These are phyloP conservation scores for Diaporthe vexans DNA, from an alignment of 2,329 filamentous ascomycete genomes.

Conservation along the genomic window DNA sequence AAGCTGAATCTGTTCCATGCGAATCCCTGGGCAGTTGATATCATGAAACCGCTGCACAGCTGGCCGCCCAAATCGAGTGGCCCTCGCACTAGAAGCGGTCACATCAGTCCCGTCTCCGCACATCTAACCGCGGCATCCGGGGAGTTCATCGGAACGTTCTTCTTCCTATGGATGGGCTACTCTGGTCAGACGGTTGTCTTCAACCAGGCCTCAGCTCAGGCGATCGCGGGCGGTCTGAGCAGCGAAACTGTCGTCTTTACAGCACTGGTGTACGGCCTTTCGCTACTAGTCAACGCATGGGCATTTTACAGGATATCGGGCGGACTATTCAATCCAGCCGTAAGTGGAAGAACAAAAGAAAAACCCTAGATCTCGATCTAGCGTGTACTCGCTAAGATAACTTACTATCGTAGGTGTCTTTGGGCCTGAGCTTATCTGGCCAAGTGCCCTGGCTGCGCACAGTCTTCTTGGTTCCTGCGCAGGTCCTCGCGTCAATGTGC, in stretches of 20 bases:
- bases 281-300: slow-evolving; percentile 63
- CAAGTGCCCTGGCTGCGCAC: slow-evolving; percentile 62
- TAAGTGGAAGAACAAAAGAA: slow-evolving; percentile 46
- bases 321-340: slow-evolving; percentile 58
- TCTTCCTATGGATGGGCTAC: slow-evolving; percentile 60
- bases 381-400: not conserved
- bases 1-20: not conserved
- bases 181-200: slow-evolving; percentile 50
- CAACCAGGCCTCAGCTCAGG: slow-evolving; percentile 38
- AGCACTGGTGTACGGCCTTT: slow-evolving; percentile 58
- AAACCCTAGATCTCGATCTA: not conserved
- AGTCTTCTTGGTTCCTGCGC: slow-evolving; percentile 62
- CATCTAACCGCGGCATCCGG: slow-evolving; percentile 45
- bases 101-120: slow-evolving; percentile 17
- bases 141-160: slow-evolving; percentile 59
- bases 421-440: slow-evolving; percentile 66
- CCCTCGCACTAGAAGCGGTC: not conserved
- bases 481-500: slow-evolving; percentile 67
- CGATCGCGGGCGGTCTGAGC: slow-evolving; percentile 26
- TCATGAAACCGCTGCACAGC: not conserved
- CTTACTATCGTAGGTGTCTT: slow-evolving; percentile 53
- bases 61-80: too few species aligned
- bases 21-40: not conserved
- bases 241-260: slow-evolving; percentile 52
- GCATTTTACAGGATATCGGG: slow-evolving; percentile 63